Conservation (phyloP, 495 filamentous ascomycete genomes). For the Aspergillus saccharolyticus region DNA sequence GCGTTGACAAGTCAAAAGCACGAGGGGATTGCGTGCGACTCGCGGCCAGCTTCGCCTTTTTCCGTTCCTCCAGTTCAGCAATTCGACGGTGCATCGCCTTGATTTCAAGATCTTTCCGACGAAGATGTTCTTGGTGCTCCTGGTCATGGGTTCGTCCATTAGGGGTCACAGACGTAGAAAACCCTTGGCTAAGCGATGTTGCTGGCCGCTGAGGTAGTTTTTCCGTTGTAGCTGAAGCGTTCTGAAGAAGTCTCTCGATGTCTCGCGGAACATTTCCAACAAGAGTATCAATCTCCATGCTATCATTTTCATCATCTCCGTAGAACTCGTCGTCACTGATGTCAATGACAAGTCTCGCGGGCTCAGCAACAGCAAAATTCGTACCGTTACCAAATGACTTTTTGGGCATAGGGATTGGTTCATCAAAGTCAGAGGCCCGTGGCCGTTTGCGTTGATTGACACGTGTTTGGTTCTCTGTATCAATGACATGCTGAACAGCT, state of each 20-base stretch:
- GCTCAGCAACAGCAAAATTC: conserved; percentile 11
- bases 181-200: conserved; percentile 12
- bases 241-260: not conserved
- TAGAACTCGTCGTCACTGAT: conserved; percentile 62
- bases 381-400: conserved; percentile 51
- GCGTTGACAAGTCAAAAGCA: conserved; percentile 18
- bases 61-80: conserved; percentile 67
- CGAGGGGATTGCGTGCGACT: conserved; percentile 35
- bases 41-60: conserved; percentile 49
- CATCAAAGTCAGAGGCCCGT: conserved; percentile 77
- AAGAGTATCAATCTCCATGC: conserved; percentile 30
- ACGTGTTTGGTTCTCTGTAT: conserved; percentile 25
- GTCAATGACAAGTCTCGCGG: conserved; percentile 57
- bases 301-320: conserved; percentile 35
- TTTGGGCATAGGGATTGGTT: conserved; percentile 49
- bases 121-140: conserved; percentile 57
- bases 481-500: conserved; percentile 14
- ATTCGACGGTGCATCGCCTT: conserved; percentile 70
- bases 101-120: conserved; percentile 63
- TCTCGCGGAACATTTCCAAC: conserved; percentile 4
- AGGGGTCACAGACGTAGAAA: conserved; percentile 34
- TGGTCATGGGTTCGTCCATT: conserved; percentile 35
- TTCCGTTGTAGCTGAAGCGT: conserved; percentile 1
- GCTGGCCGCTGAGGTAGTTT: conserved; percentile 10
- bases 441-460: conserved; percentile 65